Evolutionary conservation across 495 filamentous ascomycete genomes (phyloP), one percentile per base, ranked within the genome.

Genomic region (Podospora australis): DNA sequence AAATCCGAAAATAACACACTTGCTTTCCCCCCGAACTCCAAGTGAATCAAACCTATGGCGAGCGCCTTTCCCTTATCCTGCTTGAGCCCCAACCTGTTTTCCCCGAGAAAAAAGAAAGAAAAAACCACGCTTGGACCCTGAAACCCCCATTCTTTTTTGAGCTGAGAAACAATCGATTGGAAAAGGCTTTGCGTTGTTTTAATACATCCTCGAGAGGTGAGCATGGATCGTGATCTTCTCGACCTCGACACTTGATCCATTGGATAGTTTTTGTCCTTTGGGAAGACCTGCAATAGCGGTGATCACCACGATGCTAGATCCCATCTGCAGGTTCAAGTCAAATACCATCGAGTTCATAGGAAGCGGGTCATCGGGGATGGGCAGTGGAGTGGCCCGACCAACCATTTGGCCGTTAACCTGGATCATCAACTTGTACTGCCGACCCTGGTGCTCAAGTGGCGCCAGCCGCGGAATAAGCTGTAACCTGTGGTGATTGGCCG

Each of bases 301-400:
- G 6, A 87, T 66, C 40, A 81, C 79, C 16, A 90, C 73, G 24
- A 77, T 73, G 51, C 83, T 89, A 16, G 80, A 70, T 6, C 82
- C 83, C n/a, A 74, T 70, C 24, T 68, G 66, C 28, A 89, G 65
- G 13, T 65, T 68, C 20, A 78, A 66, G 42, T 89, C 84, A 51
- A 82, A 88, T 3, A 81, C 58, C 23, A 75, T 74, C 19, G 73
- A 61, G 46, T 69, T 55, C 26, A 50, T 59, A 19, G 62, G 62
- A 28, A 77, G 63, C 20, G 71, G 58, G 29, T 81, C 73, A 23
- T 71, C 68, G 2, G 70, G 65, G 29, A 68, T 63, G 2, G 64
- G 64, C 13, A 69, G 62, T 13, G 69, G 64, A 8, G 71, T 62
- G 13, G 65, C 67, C 25, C 82, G 56, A 19, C 72, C 64, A 23